Evolutionary conservation across 139 green algal genomes (phyloP).

Genomic region (Prasinococcaceae sp.): DNA sequence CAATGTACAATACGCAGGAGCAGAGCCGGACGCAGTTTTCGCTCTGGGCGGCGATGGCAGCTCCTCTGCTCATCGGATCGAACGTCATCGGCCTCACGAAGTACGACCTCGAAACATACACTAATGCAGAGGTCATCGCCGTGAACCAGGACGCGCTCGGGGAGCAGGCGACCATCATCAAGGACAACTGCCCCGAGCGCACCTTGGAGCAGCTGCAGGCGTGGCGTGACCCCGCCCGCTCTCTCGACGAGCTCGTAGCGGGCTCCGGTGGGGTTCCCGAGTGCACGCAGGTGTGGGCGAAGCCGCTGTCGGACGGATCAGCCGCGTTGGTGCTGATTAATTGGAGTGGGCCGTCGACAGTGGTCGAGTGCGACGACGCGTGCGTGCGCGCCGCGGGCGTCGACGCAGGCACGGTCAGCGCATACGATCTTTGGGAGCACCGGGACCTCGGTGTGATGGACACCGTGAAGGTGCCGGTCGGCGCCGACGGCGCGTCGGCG

Average conservation of each 20-base stretch:
- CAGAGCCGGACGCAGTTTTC: slow-evolving; percentile 44
- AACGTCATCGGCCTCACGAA: slow-evolving; percentile 26
- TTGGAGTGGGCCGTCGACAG: background rate
- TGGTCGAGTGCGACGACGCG: background rate
- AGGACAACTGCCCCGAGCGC: background rate
- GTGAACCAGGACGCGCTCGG: slow-evolving; percentile 47
- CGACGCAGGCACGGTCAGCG: background rate
- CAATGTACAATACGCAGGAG: slow-evolving; percentile 12
- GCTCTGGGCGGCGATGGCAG: slow-evolving; percentile 48
- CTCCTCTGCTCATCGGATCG: slow-evolving; percentile 45
- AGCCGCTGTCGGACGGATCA: background rate
- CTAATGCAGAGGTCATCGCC: slow-evolving; percentile 34
- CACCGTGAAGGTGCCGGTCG: background rate
- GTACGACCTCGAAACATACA: background rate
- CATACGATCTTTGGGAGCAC: background rate
- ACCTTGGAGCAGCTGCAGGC: background rate
- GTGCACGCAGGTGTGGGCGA: background rate
- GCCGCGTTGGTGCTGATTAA: background rate
- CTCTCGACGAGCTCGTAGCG: background rate
- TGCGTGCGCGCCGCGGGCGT: background rate
- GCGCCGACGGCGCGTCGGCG: background rate
- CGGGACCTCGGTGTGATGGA: background rate
- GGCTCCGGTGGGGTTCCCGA: background rate
- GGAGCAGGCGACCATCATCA: slow-evolving; percentile 2
- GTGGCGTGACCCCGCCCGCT: background rate